Percentiles rank a stretch among this genome's conserved stretches.
Conservation (phyloP, 495 filamentous ascomycete genomes). For the Penicillium turbatum region DNA sequence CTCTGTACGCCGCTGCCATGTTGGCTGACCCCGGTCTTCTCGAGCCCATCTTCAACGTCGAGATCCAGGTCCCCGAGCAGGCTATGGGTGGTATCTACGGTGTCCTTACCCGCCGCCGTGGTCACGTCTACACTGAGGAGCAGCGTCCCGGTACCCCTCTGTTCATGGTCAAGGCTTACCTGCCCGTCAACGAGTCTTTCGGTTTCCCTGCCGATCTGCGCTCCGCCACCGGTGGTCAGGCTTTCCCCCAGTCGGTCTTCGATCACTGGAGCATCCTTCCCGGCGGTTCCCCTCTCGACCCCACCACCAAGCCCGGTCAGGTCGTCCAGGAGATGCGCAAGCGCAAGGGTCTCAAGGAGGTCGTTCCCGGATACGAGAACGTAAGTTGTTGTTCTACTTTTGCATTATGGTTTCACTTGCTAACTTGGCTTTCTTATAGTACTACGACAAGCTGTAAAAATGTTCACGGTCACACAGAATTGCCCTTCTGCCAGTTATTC, state of each 20-base stretch:
- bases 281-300: conserved; percentile 89
- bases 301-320: conserved; percentile 77
- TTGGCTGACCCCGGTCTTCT: conserved; percentile 86
- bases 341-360: conserved; percentile 98
- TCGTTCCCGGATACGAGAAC: conserved; percentile 85
- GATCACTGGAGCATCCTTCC: conserved; percentile 96
- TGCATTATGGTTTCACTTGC: conserved; percentile 24
- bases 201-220: conserved; percentile 98
- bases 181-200: conserved; percentile 99
- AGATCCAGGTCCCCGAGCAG: conserved; percentile 97
- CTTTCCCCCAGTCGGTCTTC: conserved; percentile 98
- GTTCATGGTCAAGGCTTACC: conserved; percentile 99
- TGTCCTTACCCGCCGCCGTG: conserved; percentile 95
- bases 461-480: conserved; percentile 34
- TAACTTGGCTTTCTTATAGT: conserved; percentile 59
- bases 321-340: conserved; percentile 88
- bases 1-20: conserved; percentile 86
- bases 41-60: conserved; percentile 97
- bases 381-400: conserved; percentile 56
- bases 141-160: conserved; percentile 98
- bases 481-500: conserved; percentile 31
- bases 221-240: conserved; percentile 87
- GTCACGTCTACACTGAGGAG: conserved; percentile 98
- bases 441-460: conserved; percentile 98
- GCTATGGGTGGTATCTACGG: conserved; percentile 99